Evolutionary conservation across 1,284 basidiomycete species (phyloP), one percentile per base, ranked within the genome.

Genomic region (Tylopilus sp.): DNA sequence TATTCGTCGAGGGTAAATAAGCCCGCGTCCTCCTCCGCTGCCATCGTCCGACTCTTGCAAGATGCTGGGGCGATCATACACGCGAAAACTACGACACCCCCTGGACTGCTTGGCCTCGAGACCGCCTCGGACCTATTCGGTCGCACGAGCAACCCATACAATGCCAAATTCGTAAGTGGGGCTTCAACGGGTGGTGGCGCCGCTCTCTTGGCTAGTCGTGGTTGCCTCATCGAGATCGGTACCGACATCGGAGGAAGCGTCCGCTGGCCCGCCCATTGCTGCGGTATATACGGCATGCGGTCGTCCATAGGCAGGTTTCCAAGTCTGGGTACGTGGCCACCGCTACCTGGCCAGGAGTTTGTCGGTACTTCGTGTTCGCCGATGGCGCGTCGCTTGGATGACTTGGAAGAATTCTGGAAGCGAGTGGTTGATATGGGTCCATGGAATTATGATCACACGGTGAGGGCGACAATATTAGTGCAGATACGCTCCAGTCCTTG

Each of bases 41-140:
- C 70, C 2, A 71, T 81, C 11, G 75, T 78, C 21, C 64, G 68
- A 33, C 66, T 77, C 16, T 66, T 75, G 39, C 69, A 69, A 37
- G 59, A 68, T 15, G 74, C 71, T 0, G 81, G 81, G 0, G 81
- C 74, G 0, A 71, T 81, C 15, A 63, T 71, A 0, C 74, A 77
- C 54, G 75, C 69, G 59, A 82, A 82, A 59, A 83, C 79, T 16
- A 77, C 78, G 43, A 60, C 56, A 10, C 62, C 64, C 0, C 74
- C 78, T 47, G 80, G 78, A 9, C 69, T 83, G 44, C 53, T 83
- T 18, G 69, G 72, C 3, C 75, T 80, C 54, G 81, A 84, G 53
- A 77, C 79, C 34, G 54, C 64, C 12, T 81, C 80, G 42, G 78
- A 81, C 4, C 57, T 82, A 2, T 83, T 75, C 48, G 79, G 79